Percentiles rank a stretch among this genome's conserved stretches.
Conservation (phyloP, 2,329 filamentous ascomycete genomes). For the Talaromyces marneffei region DNA sequence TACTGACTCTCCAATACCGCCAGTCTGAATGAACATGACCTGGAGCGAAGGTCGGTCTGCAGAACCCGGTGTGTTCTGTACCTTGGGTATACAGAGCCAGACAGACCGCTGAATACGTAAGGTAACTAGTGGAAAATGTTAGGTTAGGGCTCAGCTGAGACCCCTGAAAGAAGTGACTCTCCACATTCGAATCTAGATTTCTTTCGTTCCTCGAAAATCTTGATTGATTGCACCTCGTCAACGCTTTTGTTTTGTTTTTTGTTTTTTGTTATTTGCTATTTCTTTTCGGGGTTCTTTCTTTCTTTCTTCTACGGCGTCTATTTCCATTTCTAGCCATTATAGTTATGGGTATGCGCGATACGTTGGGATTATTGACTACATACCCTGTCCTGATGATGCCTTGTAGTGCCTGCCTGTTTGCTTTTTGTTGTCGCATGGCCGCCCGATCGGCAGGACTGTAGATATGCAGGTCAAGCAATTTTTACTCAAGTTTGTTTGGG, state of each 20-base stretch:
- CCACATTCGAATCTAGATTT: not conserved
- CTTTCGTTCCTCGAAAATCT: not conserved
- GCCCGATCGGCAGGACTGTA: not conserved
- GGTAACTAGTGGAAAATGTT: no score
- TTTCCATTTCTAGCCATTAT: not conserved
- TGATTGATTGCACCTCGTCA: no score
- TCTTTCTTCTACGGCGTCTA: not conserved
- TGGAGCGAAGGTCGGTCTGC: not conserved
- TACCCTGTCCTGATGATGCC: no score
- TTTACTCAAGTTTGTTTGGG: not conserved
- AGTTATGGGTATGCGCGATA: not conserved
- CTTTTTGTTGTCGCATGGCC: not conserved
- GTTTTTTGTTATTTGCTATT: no score
- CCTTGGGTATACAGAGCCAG: not conserved
- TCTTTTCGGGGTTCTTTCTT: no score
- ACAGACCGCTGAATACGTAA: not conserved
- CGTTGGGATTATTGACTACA: not conserved
- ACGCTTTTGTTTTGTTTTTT: no score
- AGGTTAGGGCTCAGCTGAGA: no score
- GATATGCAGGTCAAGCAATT: no score
- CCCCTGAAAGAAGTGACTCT: not conserved
- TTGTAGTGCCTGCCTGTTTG: not conserved
- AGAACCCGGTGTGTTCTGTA: not conserved
- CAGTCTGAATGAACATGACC: not conserved
- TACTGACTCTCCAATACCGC: no score